Base-by-base conservation (phyloP, 2,329 filamentous ascomycete species). In the Epichloe aotearoae region DNA sequence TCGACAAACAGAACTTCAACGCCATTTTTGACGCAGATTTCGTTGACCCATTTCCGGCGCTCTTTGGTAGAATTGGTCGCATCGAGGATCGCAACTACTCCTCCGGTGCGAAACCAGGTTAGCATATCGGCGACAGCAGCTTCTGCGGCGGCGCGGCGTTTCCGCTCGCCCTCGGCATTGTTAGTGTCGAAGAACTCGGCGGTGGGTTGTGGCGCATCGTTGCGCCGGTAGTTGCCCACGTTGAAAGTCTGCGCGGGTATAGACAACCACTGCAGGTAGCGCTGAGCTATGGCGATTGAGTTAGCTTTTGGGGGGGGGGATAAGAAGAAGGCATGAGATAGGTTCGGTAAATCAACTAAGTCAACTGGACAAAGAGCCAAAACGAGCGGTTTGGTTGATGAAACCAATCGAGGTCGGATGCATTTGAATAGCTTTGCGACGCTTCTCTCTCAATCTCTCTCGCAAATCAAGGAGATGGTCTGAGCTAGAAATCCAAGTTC, bases 161-260 rank as follows among this genome's bases (percentile, higher is more conserved):
- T 83, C 50, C 86, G 83, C 71, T 98, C 93, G 56, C 93, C 93
- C 66, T 96, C 90, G 41, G 79, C 72, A 66, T 98, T 98, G 62
- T 81, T 80, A 49, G 80, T 89, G 66, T 96, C 91, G 72, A 98
- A 98, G 73, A 98, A 98, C 62, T 90, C 88, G 58, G 93, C 93
- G 3, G 83, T 83, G 15, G 93, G 93, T 59, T 94, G 90, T 17
- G 93, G 89, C 5, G 88, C 94, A 58, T 86, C 85, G 61, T 84
- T 82, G 58, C 93, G 88, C 58, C 93, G 88, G 67, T 98, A 98
- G 64, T 84, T 90, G 65, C 93, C 93, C 57, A 98, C 93, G 59
- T 98, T 98, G 80, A 98, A 98, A 56, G 89, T 91, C 66, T 89
- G 84, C 53, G 93, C 86, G 39, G 87, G 84, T 63, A 98, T 90